Conservation (phyloP, 331 rosid species). For the Rosa hybrid region DNA sequence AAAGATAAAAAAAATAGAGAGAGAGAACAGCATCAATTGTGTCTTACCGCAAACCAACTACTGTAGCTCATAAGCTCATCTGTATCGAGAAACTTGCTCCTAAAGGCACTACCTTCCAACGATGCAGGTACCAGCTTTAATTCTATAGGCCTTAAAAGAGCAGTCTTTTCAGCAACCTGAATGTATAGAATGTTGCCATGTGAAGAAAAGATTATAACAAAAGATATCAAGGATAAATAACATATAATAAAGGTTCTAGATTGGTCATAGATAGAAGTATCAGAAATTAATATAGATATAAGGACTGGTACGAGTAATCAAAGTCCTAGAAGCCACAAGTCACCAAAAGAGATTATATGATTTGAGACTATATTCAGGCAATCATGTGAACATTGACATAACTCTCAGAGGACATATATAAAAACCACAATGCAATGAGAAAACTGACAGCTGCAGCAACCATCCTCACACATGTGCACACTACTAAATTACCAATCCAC, state of each 20-base stretch:
- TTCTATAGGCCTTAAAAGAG: constrained; percentile 83
- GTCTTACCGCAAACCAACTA: constrained; percentile 82
- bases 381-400: background rate
- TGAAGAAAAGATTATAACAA: constrained; percentile 3
- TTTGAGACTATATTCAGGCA: background rate
- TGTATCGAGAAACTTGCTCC: constrained; percentile 82
- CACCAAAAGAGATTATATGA: background rate
- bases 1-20: background rate
- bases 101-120: constrained; percentile 89
- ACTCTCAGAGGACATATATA: background rate
- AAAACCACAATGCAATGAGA: background rate
- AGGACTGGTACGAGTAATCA: background rate
- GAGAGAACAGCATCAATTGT: constrained; percentile 8
- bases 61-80: constrained; percentile 91
- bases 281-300: background rate
- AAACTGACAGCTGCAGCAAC: background rate
- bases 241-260: background rate
- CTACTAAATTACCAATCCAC: background rate
- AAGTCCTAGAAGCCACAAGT: background rate
- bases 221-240: background rate
- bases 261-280: background rate
- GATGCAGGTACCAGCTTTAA: constrained; percentile 90
- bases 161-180: constrained; percentile 92
- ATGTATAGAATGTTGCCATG: constrained; percentile 25
- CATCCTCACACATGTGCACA: background rate